phyloP scores from a whole-genome alignment of 2,329 filamentous ascomycete genomes.

The Exophiala calicioides region DNA sequence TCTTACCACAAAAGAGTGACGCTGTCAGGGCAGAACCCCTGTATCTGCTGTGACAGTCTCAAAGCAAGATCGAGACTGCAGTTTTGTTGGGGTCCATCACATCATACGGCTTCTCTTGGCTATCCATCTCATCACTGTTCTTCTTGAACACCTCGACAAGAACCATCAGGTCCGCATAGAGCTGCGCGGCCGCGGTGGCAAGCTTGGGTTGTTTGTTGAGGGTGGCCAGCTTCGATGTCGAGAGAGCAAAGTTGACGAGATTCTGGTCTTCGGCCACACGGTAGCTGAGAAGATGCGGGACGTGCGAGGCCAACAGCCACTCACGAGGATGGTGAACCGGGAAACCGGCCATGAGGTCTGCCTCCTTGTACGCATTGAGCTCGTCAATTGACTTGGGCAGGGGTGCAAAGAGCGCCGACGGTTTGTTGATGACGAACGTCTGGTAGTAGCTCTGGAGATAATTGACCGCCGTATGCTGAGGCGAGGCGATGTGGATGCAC shows the following conservation, averaged over 20 bases:
- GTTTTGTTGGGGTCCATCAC: slow-evolving; percentile 23
- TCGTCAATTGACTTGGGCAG: slow-evolving; percentile 6
- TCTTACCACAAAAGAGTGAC: no score
- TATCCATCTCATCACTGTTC: slow-evolving; percentile 10
- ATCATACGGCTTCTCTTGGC: slow-evolving; percentile 17
- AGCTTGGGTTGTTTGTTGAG: slow-evolving; percentile 14
- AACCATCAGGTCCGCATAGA: slow-evolving; percentile 14
- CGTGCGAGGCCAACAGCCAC: slow-evolving; percentile 50
- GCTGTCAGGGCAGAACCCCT: no score
- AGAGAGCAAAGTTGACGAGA: slow-evolving; percentile 43
- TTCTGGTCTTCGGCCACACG: slow-evolving; percentile 45
- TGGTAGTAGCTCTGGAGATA: slow-evolving; percentile 56
- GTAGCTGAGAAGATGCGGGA: slow-evolving; percentile 51
- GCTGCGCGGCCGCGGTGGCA: slow-evolving; percentile 6
- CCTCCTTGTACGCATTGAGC: slow-evolving; percentile 36
- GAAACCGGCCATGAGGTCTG: slow-evolving; percentile 43
- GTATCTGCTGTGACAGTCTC: not conserved
- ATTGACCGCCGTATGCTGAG: slow-evolving; percentile 54
- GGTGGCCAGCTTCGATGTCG: slow-evolving; percentile 14
- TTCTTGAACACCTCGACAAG: slow-evolving; percentile 9
- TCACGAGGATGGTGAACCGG: slow-evolving; percentile 46
- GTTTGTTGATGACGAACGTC: slow-evolving; percentile 49
- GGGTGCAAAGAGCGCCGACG: slow-evolving; percentile 16
- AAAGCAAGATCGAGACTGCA: slow-evolving; percentile 27
- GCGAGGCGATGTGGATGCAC: slow-evolving; percentile 55